Evolutionary conservation across 345 rosid genomes (phyloP), one percentile per base, ranked within the genome.

Genomic region (Populus ilicifolia): DNA sequence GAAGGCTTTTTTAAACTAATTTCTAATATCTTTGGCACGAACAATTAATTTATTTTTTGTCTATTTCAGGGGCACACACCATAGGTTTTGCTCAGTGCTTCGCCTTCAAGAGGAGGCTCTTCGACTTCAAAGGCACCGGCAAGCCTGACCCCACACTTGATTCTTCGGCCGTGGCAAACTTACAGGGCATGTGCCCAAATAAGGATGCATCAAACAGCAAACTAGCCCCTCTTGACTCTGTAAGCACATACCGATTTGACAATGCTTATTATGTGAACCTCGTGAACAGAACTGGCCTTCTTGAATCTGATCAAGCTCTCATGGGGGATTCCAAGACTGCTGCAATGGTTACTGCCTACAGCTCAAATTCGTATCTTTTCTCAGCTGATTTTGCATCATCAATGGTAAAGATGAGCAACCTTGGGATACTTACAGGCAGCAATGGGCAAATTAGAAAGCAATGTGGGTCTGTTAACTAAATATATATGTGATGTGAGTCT

Each of bases 11-110:
- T 33, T 4, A 33, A 33, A 0, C n/a, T 50, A 20, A 50, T 50
- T 50, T 50, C 59, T 50, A 50, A 50, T 50, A 50, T 20, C 2
- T 21, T 18, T 6, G 59, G 20, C 59, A 18, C 8, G 5, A 6
- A 50, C 20, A 20, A 50, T 35, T 69, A 72, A 2, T 21, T 41
- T 46, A 35, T 20, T 36, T 46, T 30, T 17, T 69, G 44, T 72
- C 4, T 38, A 25, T 80, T 81, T 71, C 77, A 93, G 97, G 95
- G 78, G 98, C 93, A 36, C 98, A 93, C 82, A 94, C 98, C 23
- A 78, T 94, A 77, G 98, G 98, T 16, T 89, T 79, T 85, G 98
- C 98, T 18, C 98, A 93, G 67, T 94, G 97, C 77, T 88, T 93
- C 79, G 75, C 90, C 62, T 87, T 94, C 90, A 94, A 94, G 88